A percentile compares a stretch with the other conserved stretches of the same genome.
Conservation (phyloP, 2,329 filamentous ascomycete species). For the Claviceps capensis region DNA sequence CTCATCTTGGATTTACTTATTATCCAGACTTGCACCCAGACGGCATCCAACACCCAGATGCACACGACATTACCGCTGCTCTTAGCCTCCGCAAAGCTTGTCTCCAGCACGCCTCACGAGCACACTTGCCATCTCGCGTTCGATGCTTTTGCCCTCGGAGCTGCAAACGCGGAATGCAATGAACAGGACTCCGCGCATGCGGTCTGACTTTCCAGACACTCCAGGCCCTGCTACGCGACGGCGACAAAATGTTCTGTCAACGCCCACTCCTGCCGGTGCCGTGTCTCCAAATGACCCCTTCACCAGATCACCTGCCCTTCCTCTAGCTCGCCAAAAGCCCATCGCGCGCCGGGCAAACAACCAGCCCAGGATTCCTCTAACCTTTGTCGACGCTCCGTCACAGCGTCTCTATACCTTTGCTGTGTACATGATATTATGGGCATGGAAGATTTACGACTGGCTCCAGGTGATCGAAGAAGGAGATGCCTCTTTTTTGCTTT, state of each 20-base stretch:
- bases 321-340: slow-evolving; percentile 32
- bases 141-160: slow-evolving; percentile 5
- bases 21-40: background rate
- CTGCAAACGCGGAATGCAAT: slow-evolving; percentile 47
- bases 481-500: slow-evolving; percentile 75
- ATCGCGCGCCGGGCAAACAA: slow-evolving; percentile 13
- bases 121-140: background rate
- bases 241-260: slow-evolving; percentile 18
- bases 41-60: background rate
- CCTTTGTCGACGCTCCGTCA: slow-evolving; percentile 74
- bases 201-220: slow-evolving; percentile 69
- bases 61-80: background rate
- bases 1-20: background rate
- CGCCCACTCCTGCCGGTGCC: slow-evolving; percentile 18
- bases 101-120: background rate
- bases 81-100: background rate
- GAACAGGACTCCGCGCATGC: slow-evolving; percentile 70
- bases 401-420: slow-evolving; percentile 78
- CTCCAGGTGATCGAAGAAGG: slow-evolving; percentile 65
- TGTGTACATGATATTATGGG: slow-evolving; percentile 62
- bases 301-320: slow-evolving; percentile 24
- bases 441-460: slow-evolving; percentile 83
- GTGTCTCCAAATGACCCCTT: slow-evolving; percentile 17
- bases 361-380: slow-evolving; percentile 64
- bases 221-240: slow-evolving; percentile 38